Conservation (phyloP, 2,329 filamentous ascomycete species). For the Monilinia fructicola region DNA sequence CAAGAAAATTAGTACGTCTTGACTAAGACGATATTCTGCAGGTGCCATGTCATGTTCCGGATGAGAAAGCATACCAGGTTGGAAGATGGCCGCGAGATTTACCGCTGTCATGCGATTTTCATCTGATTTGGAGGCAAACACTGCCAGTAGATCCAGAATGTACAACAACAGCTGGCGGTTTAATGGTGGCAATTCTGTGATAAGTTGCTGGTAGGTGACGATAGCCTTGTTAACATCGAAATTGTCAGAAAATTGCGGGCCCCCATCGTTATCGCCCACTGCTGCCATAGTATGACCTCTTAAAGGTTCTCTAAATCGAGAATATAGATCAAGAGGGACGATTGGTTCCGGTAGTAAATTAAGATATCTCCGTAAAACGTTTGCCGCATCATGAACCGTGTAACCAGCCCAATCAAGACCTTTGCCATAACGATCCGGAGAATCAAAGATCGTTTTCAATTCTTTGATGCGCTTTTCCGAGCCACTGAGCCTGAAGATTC, state of each 20-base stretch:
- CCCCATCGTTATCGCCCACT: conserved; percentile 64
- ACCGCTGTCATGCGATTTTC: conserved; percentile 95
- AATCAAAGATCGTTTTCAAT: conserved; percentile 86
- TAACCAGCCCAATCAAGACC: conserved; percentile 96
- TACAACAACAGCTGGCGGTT: conserved; percentile 94
- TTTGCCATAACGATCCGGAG: conserved; percentile 92
- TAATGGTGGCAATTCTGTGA: conserved; percentile 86
- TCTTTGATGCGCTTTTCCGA: conserved; percentile 99
- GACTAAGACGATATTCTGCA: conserved; percentile 88
- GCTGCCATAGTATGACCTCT: conserved; percentile 65
- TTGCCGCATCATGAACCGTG: conserved; percentile 96
- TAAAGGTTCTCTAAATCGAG: conserved; percentile 83
- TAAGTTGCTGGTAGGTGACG: conserved; percentile 78
- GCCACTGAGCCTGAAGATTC: conserved; percentile 92
- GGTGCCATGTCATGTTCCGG: conserved; percentile 94
- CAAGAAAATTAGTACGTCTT: conserved; percentile 94
- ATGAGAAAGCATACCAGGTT: conserved; percentile 93
- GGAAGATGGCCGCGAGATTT: conserved; percentile 95
- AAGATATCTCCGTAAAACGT: conserved; percentile 90
- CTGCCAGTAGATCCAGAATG: conserved; percentile 90
- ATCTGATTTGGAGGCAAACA: conserved; percentile 95
- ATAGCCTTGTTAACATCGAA: conserved; percentile 78
- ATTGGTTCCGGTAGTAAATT: conserved; percentile 97
- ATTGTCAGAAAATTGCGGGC: conserved; percentile 66
- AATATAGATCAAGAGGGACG: conserved; percentile 90